These are phyloP conservation scores for Hysterangium stoloniferum DNA, from an alignment of 768 basidiomycete species.

Conservation along the genomic window DNA sequence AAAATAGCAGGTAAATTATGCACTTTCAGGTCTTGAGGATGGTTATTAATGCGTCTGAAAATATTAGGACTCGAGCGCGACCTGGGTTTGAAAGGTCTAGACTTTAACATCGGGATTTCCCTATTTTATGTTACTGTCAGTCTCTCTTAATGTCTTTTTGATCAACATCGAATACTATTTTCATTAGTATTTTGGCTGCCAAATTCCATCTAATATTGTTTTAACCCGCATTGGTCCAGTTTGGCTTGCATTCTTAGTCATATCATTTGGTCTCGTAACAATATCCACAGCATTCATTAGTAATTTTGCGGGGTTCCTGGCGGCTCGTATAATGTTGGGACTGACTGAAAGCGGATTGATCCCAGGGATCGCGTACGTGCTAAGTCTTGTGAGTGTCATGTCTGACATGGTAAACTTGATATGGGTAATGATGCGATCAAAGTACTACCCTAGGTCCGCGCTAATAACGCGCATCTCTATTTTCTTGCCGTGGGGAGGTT, in stretches of 20 bases:
- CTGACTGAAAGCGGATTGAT: conserved; percentile 36
- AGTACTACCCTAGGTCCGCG: conserved; percentile 32
- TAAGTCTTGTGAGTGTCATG: conserved; percentile 30
- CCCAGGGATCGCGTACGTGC: conserved; percentile 33
- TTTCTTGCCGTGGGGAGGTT: conserved; percentile 28
- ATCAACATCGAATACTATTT: not conserved
- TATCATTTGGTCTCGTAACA: conserved; percentile 30
- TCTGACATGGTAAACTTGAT: too few relatives aligned
- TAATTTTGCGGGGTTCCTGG: conserved; percentile 28
- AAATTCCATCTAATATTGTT: conserved; percentile 36
- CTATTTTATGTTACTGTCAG: conserved; percentile 33
- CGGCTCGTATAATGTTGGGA: conserved; percentile 33
- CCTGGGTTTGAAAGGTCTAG: conserved; percentile 32
- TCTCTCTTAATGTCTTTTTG: conserved; percentile 1
- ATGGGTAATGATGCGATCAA: not conserved
- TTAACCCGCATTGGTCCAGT: conserved; percentile 34
- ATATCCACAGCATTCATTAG: conserved; percentile 35
- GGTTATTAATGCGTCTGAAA: too few relatives aligned
- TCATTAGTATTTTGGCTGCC: conserved; percentile 29
- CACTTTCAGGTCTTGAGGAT: conserved; percentile 8
- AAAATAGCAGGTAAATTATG: conserved; percentile 25
- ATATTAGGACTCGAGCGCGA: conserved; percentile 31
- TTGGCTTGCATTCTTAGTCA: conserved; percentile 32
- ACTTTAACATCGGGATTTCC: conserved; percentile 35
- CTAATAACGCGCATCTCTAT: conserved; percentile 29